Evolutionary conservation across 306 rosid genomes (phyloP).

Genomic region (Ceratonia siliqua): DNA sequence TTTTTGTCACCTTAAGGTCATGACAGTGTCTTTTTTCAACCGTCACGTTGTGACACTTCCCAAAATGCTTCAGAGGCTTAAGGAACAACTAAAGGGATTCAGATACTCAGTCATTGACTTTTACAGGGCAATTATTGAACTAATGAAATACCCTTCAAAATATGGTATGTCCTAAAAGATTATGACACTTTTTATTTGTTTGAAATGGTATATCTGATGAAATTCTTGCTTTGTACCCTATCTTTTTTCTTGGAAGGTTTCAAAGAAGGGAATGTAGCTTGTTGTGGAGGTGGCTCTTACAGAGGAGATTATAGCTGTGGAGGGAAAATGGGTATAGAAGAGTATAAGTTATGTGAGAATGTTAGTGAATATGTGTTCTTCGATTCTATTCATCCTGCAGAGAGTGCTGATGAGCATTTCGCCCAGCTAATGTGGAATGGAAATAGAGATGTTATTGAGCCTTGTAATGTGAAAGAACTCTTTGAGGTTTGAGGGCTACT

Average conservation of each 20-base stretch:
- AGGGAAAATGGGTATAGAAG: conserved; percentile 46
- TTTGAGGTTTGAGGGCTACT: conserved; percentile 22
- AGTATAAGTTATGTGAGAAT: conserved; percentile 45
- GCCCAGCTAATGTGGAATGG: conserved; percentile 49
- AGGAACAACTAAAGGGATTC: conserved; percentile 40
- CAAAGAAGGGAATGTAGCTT: conserved; percentile 49
- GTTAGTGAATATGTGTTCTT: conserved; percentile 45
- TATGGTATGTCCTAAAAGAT: conserved; percentile 12
- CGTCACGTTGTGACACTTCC: too few relatives aligned
- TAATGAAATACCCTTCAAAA: conserved; percentile 42
- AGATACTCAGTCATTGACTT: conserved; percentile 41
- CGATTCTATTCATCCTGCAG: conserved; percentile 53
- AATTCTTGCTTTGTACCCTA: background rate
- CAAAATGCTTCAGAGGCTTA: conserved; percentile 27
- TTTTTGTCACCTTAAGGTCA: too few relatives aligned
- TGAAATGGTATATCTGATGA: too few relatives aligned
- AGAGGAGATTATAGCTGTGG: conserved; percentile 66
- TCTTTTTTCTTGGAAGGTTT: conserved; percentile 36
- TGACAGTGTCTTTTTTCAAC: too few relatives aligned
- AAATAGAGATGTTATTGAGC: background rate
- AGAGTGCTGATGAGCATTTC: conserved; percentile 36
- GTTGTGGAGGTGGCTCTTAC: conserved; percentile 63
- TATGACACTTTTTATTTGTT: background rate
- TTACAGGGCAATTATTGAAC: background rate
- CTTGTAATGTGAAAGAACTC: conserved; percentile 41